Percentiles rank a stretch among this genome's conserved stretches.
Conservation (phyloP, 2,329 filamentous ascomycete genomes). For the Aulographum hederae region DNA sequence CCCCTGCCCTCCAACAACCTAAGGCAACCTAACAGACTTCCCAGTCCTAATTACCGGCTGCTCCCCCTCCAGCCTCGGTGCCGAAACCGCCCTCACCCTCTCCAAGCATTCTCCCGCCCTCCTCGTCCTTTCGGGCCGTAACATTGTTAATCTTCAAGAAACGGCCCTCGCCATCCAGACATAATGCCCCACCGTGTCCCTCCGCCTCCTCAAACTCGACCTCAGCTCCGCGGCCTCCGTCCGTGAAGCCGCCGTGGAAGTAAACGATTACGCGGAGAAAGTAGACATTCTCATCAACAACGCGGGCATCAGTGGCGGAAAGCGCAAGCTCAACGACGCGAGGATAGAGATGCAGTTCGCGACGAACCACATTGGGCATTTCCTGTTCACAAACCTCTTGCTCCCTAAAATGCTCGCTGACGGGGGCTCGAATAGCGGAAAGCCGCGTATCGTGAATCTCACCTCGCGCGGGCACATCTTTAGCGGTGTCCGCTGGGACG, state of each 20-base stretch:
- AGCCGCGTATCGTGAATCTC: slow-evolving; percentile 13
- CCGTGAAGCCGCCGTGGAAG: slow-evolving; percentile 7
- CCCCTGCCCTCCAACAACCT: background rate
- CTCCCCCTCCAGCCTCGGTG: slow-evolving; percentile 19
- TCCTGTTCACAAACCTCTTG: slow-evolving; percentile 13
- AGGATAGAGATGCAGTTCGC: slow-evolving; percentile 17
- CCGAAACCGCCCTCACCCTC: slow-evolving; percentile 16
- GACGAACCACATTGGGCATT: slow-evolving; percentile 16
- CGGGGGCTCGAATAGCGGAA: slow-evolving; percentile 11
- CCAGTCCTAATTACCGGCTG: slow-evolving; percentile 16
- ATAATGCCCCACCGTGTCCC: slow-evolving; percentile 7
- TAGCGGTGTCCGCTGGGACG: slow-evolving; percentile 5
- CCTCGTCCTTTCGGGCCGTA: slow-evolving; percentile 21
- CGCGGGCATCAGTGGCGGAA: slow-evolving; percentile 11
- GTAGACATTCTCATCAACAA: slow-evolving; percentile 14
- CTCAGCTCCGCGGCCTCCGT: slow-evolving; percentile 10
- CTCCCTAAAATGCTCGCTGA: slow-evolving; percentile 6
- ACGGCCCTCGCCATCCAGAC: slow-evolving; percentile 11
- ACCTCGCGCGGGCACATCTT: slow-evolving; percentile 10
- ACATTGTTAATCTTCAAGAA: slow-evolving; percentile 14
- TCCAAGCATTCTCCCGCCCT: slow-evolving; percentile 14
- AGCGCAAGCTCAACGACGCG: slow-evolving; percentile 9
- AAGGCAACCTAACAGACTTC: background rate
- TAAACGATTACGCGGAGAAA: slow-evolving; percentile 7
- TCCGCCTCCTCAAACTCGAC: slow-evolving; percentile 6